Conservation (phyloP, 1,139 yeast genomes). For the Debaryomyces udenii region DNA sequence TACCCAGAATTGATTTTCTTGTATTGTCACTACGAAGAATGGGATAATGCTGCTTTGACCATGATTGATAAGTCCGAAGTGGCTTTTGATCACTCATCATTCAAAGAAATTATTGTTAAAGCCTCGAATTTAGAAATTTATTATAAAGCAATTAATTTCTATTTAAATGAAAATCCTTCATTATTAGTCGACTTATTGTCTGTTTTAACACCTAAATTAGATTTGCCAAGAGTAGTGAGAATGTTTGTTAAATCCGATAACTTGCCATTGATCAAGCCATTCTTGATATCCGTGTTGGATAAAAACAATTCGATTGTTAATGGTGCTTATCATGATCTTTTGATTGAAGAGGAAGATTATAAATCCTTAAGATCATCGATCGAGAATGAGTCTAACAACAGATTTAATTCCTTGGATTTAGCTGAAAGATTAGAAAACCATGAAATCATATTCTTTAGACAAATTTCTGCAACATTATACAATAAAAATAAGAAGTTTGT, state of each 20-base stretch:
- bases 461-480: constrained; percentile 91
- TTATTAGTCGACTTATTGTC: constrained; percentile 83
- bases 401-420: constrained; percentile 88
- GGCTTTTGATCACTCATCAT: constrained; percentile 90
- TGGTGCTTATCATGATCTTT: constrained; percentile 90
- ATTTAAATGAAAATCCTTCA: constrained; percentile 90
- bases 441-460: constrained; percentile 87
- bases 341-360: constrained; percentile 96
- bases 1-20: constrained; percentile 97
- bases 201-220: constrained; percentile 88
- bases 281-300: constrained; percentile 85
- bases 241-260: constrained; percentile 95
- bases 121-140: constrained; percentile 95
- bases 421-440: constrained; percentile 95
- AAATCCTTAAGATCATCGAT: constrained; percentile 85
- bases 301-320: constrained; percentile 92
- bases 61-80: constrained; percentile 95
- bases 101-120: constrained; percentile 92
- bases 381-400: constrained; percentile 76
- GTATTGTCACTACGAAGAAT: constrained; percentile 97
- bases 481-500: constrained; percentile 92
- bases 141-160: constrained; percentile 95
- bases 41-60: constrained; percentile 98
- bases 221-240: constrained; percentile 92
- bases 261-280: constrained; percentile 93